Percentiles rank a stretch among this genome's conserved stretches.
Conservation (phyloP, 352 stramenopile species). For the Pilasporangium apinafurcum region DNA sequence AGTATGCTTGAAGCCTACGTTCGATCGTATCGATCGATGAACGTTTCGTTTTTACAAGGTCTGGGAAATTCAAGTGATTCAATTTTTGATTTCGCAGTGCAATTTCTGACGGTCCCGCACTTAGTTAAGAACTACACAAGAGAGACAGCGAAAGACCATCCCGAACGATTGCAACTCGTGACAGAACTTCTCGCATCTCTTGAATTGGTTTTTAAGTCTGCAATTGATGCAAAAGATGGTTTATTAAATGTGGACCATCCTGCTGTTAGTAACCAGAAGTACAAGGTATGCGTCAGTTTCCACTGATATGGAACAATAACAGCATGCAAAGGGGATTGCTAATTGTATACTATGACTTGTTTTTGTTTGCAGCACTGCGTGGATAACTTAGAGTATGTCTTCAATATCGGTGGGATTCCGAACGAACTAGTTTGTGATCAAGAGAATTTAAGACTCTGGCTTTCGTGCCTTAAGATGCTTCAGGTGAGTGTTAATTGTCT, state of each 20-base stretch:
- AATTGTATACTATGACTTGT: background rate
- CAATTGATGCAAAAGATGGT: conserved; percentile 28
- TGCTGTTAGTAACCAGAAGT: conserved; percentile 79
- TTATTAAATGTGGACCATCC: conserved; percentile 69
- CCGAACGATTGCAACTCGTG: conserved; percentile 53
- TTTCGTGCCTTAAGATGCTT: conserved; percentile 57
- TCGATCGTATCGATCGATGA: conserved; percentile 65
- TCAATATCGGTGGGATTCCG: conserved; percentile 71
- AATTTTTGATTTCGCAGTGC: conserved; percentile 86
- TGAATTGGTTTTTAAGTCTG: conserved; percentile 53
- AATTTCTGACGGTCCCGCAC: conserved; percentile 80
- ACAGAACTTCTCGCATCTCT: conserved; percentile 53
- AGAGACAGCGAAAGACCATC: conserved; percentile 36
- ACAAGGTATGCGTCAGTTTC: conserved; percentile 49
- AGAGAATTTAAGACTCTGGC: conserved; percentile 65
- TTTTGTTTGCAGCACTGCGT: conserved; percentile 58
- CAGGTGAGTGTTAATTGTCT: conserved; percentile 27
- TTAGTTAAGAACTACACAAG: conserved; percentile 75
- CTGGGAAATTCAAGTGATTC: conserved; percentile 79
- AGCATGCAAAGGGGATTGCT: too few species aligned
- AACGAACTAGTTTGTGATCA: conserved; percentile 72
- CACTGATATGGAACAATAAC: background rate
- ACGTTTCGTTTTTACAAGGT: conserved; percentile 66
- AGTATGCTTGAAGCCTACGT: conserved; percentile 76
- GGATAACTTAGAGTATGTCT: conserved; percentile 84